These are phyloP conservation scores for Apiotrichum sp. DNA, from an alignment of 1,284 basidiomycete species.

Conservation along the genomic window DNA sequence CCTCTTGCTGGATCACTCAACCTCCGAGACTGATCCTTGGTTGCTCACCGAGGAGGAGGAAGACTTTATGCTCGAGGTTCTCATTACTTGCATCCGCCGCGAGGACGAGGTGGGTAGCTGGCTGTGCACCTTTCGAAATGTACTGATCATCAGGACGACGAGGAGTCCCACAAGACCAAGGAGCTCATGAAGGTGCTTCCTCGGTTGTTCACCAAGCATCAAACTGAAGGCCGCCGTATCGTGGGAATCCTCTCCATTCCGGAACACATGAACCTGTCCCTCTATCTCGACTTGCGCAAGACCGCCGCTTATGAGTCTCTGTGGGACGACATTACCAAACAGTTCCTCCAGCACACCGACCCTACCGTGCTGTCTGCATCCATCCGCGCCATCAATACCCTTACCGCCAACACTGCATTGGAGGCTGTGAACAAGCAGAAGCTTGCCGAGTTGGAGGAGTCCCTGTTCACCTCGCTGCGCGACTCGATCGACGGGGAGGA, in stretches of 20 bases:
- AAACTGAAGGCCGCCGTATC: conserved; percentile 77
- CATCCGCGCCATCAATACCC: conserved; percentile 65
- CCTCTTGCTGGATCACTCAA: conserved; percentile 81
- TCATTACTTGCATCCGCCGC: conserved; percentile 61
- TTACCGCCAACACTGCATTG: conserved; percentile 64
- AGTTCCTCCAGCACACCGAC: conserved; percentile 83
- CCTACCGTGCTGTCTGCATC: conserved; percentile 69
- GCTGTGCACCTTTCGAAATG: neutral
- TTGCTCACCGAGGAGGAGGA: conserved; percentile 45
- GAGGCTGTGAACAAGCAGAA: conserved; percentile 77
- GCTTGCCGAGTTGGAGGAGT: conserved; percentile 79
- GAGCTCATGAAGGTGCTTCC: conserved; percentile 82
- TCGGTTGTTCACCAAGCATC: conserved; percentile 83
- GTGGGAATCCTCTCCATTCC: conserved; percentile 75
- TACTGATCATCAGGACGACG: conserved; percentile 48
- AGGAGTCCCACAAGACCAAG: conserved; percentile 72
- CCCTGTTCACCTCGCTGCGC: conserved; percentile 68
- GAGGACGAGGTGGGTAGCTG: conserved; percentile 56
- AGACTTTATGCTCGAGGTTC: conserved; percentile 64
- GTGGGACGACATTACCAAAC: conserved; percentile 91
- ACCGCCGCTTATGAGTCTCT: conserved; percentile 77
- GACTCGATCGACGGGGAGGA: conserved; percentile 73
- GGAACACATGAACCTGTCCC: conserved; percentile 75
- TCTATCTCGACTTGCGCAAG: conserved; percentile 91
- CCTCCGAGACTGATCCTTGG: conserved; percentile 42